A percentile compares a stretch with the other conserved stretches of the same genome.
Conservation (phyloP, 495 filamentous ascomycete genomes). For the Lasiosphaeris hirsuta region DNA sequence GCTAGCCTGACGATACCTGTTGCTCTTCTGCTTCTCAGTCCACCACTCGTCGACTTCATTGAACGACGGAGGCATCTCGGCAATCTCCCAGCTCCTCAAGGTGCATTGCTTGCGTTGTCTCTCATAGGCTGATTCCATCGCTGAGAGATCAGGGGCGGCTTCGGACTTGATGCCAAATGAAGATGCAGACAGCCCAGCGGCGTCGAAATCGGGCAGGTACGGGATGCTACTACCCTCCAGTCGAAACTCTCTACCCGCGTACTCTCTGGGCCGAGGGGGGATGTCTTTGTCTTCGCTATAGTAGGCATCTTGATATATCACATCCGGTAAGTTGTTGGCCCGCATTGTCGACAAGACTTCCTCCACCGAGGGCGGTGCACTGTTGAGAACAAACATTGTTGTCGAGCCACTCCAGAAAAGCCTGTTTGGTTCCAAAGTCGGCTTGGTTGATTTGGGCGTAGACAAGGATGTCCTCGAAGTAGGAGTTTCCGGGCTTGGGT, state of each 20-base stretch:
- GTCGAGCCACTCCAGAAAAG: constrained; percentile 19
- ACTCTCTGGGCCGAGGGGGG: constrained; percentile 73
- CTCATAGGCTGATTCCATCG: constrained; percentile 49
- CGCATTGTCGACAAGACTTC: constrained; percentile 45
- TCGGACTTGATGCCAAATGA: constrained; percentile 52
- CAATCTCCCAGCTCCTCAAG: constrained; percentile 63
- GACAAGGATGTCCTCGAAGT: constrained; percentile 2
- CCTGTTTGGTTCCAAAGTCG: background rate
- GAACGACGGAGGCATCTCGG: constrained; percentile 62
- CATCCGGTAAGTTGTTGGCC: constrained; percentile 37
- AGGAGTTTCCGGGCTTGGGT: background rate
- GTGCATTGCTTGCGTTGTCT: constrained; percentile 50
- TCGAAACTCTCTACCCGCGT: constrained; percentile 84
- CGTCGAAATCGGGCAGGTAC: constrained; percentile 77
- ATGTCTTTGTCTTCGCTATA: constrained; percentile 88
- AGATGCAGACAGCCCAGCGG: constrained; percentile 53
- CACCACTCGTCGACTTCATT: constrained; percentile 71
- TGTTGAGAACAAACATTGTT: constrained; percentile 27
- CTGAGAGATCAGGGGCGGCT: constrained; percentile 43
- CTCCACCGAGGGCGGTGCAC: constrained; percentile 34
- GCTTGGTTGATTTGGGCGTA: background rate
- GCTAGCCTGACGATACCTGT: constrained; percentile 41
- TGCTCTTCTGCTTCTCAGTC: constrained; percentile 31
- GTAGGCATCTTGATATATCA: constrained; percentile 81
- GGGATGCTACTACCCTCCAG: constrained; percentile 70